A percentile compares a stretch with the other conserved stretches of the same genome.
Evolutionary conservation across 2,329 filamentous ascomycete genomes (phyloP).

Genomic region (Setomelanomma holmii): DNA sequence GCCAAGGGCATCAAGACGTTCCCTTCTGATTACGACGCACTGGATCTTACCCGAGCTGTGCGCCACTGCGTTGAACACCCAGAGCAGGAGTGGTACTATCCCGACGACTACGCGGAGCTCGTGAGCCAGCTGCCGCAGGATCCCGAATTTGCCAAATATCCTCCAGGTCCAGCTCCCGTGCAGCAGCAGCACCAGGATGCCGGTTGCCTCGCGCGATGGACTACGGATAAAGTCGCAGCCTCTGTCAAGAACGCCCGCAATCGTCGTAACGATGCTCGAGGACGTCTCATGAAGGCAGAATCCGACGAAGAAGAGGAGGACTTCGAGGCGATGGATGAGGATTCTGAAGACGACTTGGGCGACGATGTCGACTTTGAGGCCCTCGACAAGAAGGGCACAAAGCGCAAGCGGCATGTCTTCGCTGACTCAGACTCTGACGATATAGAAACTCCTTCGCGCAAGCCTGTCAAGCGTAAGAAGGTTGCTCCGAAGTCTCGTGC

Average conservation of each 20-base stretch:
- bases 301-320: slow-evolving; percentile 1
- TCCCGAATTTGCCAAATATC: not conserved
- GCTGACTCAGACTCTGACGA: not conserved
- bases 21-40: slow-evolving; percentile 22
- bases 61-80: slow-evolving; percentile 19
- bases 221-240: slow-evolving; percentile 1
- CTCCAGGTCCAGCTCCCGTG: slow-evolving; percentile 19
- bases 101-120: slow-evolving; percentile 19
- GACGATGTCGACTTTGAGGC: not conserved
- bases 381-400: not conserved
- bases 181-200: slow-evolving; percentile 13
- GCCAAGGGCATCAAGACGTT: slow-evolving; percentile 17
- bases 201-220: slow-evolving; percentile 14
- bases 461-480: slow-evolving; percentile 1
- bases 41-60: slow-evolving; percentile 33
- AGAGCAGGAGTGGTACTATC: slow-evolving; percentile 27
- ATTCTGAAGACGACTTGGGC: not conserved
- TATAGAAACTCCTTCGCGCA: not conserved
- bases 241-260: not conserved
- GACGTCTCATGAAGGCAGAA: not conserved
- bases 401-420: not conserved
- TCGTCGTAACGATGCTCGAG: slow-evolving; percentile 3
- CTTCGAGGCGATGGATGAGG: not conserved
- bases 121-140: slow-evolving; percentile 1
- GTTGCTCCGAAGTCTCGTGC: not conserved